Evolutionary conservation across 2,329 filamentous ascomycete species (phyloP).

Genomic region (Fusarium burgessii): DNA sequence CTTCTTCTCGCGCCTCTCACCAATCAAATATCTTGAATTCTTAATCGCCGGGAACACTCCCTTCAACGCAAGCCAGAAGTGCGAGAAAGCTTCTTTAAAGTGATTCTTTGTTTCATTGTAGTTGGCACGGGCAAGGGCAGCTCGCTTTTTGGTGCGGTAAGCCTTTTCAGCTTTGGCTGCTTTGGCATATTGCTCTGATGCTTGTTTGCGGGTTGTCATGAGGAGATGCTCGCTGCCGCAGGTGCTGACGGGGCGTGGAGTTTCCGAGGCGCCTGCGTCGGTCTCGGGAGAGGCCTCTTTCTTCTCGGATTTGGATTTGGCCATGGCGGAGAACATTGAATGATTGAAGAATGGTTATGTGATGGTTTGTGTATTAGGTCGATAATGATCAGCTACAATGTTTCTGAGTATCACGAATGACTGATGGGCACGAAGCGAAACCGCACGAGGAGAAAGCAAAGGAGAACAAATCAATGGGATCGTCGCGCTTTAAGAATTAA

Average conservation of each 20-base stretch:
- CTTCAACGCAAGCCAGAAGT: slow-evolving; percentile 6
- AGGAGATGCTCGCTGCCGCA: slow-evolving; percentile 7
- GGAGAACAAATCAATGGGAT: neutral
- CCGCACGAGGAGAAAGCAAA: neutral
- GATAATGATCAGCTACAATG: neutral
- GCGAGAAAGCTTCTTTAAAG: slow-evolving; percentile 1
- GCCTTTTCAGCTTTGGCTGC: slow-evolving; percentile 20
- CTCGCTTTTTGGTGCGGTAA: slow-evolving; percentile 18
- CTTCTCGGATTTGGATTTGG: neutral
- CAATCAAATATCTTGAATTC: neutral
- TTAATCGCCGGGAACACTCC: neutral
- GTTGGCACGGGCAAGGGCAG: slow-evolving; percentile 7
- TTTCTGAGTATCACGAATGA: neutral
- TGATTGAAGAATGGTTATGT: accelerated
- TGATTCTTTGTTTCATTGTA: slow-evolving; percentile 13
- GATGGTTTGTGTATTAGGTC: neutral
- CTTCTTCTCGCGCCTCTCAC: neutral
- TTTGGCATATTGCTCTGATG: slow-evolving; percentile 14
- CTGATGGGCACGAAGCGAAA: neutral
- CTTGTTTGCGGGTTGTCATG: neutral
- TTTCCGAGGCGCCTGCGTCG: neutral
- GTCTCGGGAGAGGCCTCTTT: neutral
- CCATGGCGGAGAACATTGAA: neutral
- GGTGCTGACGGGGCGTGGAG: neutral
- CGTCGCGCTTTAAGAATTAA: neutral